Conservation (phyloP, 495 filamentous ascomycete genomes). For the Penicillium mononematosum region DNA sequence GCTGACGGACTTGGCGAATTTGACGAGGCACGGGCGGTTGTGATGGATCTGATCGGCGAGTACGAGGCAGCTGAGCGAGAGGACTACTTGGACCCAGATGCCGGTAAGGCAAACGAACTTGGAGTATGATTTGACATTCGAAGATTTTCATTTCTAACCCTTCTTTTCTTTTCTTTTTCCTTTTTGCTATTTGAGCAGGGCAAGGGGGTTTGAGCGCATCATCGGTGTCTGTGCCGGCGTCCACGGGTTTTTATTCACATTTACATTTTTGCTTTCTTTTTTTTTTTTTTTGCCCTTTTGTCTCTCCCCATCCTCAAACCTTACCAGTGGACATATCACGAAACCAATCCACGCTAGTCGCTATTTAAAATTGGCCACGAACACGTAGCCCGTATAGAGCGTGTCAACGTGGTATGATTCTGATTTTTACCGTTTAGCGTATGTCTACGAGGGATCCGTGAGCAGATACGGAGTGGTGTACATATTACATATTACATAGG, state of each 20-base stretch:
- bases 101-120: conserved; percentile 50
- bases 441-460: conserved; percentile 5
- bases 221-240: conserved; percentile 19
- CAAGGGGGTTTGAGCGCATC: conserved; percentile 28
- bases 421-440: conserved; percentile 3
- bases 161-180: conserved; percentile 11
- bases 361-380: conserved; percentile 11
- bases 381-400: conserved; percentile 9
- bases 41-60: conserved; percentile 82
- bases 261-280: conserved; percentile 10
- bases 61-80: conserved; percentile 93
- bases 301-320: background rate
- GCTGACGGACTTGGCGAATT: conserved; percentile 89
- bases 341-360: conserved; percentile 7
- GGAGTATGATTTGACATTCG: conserved; percentile 26
- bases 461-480: background rate
- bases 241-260: conserved; percentile 9
- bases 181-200: conserved; percentile 21
- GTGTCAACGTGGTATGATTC: conserved; percentile 7
- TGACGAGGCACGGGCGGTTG: conserved; percentile 87
- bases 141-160: background rate
- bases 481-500: background rate
- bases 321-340: conserved; percentile 1
- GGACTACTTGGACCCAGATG: conserved; percentile 75
- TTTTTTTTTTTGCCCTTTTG: background rate